Base-by-base conservation (phyloP, 176 grass and related monocot species). In the Stipa capillata region DNA sequence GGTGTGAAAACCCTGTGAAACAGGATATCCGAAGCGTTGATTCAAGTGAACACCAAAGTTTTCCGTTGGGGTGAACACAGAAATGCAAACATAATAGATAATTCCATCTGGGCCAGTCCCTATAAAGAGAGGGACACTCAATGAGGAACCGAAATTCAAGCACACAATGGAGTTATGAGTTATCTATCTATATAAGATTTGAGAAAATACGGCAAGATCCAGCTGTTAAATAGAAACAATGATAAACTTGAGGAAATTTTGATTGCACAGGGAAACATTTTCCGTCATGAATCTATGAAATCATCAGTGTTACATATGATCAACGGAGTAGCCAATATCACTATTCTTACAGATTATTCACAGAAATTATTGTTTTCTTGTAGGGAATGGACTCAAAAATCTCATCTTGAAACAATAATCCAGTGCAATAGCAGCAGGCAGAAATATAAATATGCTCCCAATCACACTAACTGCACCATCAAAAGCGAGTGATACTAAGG, bases 351-450 rank as follows among this genome's bases (percentile, higher is more conserved):
- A 82, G 42, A 40, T 85, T 75, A 18, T 37, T 81, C 34, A 54
- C 7, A 54, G 54, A 75, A 69, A 62, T 59, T 87, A 93, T 71
- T 85, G 78, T 84, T 90, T 90, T 78, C 77, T 84, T 28, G 66
- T 85, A 67, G 92, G 90, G 29, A 95, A 95, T 77, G 96, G 92
- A 84, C 92, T 93, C 75, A 99, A 72, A 83, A 95, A 16, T 37
- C 80, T 73, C 78, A 87, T 91, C 82, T 99, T 99, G 79, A 99
- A 95, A 75, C 92, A 99, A 44, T 78, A 95, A 68, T 99, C 96
- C 52, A 99, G 82, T 27, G 96, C 92, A 89, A 95, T 67, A 69
- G 96, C 81, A 81, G 92, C 84, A 79, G 87, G 73, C 7, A 99
- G 65, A 87, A 95, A 95, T 73, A 92, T 89, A 56, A 99, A 95